Percentiles rank a stretch among this genome's conserved stretches.
These are phyloP conservation scores for Perilla frutescens DNA, from an alignment of 257 asterid species.

Conservation along the genomic window DNA sequence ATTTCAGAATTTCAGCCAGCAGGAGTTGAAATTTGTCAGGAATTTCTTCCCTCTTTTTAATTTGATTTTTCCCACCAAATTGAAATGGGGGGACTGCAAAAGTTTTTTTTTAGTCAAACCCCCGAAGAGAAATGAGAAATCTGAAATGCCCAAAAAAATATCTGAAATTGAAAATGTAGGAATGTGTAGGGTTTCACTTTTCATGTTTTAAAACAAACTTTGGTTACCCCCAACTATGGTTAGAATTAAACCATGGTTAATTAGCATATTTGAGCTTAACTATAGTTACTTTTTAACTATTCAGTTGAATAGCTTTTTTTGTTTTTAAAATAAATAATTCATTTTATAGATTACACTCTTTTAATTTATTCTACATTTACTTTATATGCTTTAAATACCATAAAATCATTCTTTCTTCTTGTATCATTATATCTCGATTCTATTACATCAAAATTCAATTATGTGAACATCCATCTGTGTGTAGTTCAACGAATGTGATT, in stretches of 20 bases:
- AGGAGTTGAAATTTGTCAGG: conserved; percentile 34
- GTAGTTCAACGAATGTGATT: neutral
- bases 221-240: conserved; percentile 48
- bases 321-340: neutral
- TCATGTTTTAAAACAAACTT: conserved; percentile 39
- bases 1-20: conserved; percentile 36
- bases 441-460: neutral
- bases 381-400: neutral
- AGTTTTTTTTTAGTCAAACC: conserved; percentile 48
- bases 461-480: neutral
- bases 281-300: conserved; percentile 42
- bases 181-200: conserved; percentile 42
- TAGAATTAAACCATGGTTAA: conserved; percentile 42
- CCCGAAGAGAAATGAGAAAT: conserved; percentile 44
- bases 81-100: conserved; percentile 48
- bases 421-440: neutral
- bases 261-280: conserved; percentile 36
- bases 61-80: conserved; percentile 49
- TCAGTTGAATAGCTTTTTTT: neutral
- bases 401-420: neutral
- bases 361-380: neutral
- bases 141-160: conserved; percentile 43
- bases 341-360: neutral
- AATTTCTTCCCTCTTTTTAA: neutral
- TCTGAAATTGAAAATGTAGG: conserved; percentile 44